phyloP scores from a whole-genome alignment of 2,329 filamentous ascomycete genomes.

The Tricladium varicosporioides region DNA sequence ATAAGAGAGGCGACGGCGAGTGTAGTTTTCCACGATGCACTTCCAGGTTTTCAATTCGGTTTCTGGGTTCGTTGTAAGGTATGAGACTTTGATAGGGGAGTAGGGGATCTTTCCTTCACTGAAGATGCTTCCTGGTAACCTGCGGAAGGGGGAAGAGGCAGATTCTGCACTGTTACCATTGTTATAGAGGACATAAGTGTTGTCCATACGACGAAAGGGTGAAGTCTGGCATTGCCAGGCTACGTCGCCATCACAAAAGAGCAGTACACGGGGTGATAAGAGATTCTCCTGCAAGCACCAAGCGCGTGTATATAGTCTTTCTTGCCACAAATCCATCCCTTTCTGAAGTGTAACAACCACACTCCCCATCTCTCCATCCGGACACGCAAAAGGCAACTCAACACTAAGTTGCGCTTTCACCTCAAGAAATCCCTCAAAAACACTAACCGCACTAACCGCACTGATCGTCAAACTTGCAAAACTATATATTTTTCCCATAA shows the following conservation, averaged over 20 bases:
- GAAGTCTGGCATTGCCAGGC: slow-evolving; percentile 16
- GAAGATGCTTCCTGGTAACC: slow-evolving; percentile 11
- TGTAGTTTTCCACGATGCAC: slow-evolving; percentile 14
- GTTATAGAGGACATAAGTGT: slow-evolving; percentile 10
- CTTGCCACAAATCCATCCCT: slow-evolving; percentile 13
- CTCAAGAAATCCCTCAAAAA: slow-evolving; percentile 15
- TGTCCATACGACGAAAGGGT: slow-evolving; percentile 12
- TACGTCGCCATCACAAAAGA: slow-evolving; percentile 16
- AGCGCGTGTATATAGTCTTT: slow-evolving; percentile 18
- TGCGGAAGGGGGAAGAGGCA: slow-evolving; percentile 8
- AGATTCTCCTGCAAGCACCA: slow-evolving; percentile 23
- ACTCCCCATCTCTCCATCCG: slow-evolving; percentile 6
- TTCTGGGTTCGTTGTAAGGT: no score
- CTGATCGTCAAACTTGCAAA: slow-evolving; percentile 15
- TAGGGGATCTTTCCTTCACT: not conserved
- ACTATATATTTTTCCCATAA: slow-evolving; percentile 33
- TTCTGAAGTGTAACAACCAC: slow-evolving; percentile 9
- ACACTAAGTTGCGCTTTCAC: slow-evolving; percentile 6
- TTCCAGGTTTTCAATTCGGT: no score
- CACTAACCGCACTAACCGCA: slow-evolving; percentile 10
- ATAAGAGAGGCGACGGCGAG: slow-evolving; percentile 10
- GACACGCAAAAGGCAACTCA: slow-evolving; percentile 13
- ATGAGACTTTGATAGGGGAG: no score
- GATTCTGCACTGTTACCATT: not conserved
- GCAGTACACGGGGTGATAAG: slow-evolving; percentile 11